Evolutionary conservation across 768 basidiomycete genomes (phyloP).

Genomic region (Naematelia aurantialba): DNA sequence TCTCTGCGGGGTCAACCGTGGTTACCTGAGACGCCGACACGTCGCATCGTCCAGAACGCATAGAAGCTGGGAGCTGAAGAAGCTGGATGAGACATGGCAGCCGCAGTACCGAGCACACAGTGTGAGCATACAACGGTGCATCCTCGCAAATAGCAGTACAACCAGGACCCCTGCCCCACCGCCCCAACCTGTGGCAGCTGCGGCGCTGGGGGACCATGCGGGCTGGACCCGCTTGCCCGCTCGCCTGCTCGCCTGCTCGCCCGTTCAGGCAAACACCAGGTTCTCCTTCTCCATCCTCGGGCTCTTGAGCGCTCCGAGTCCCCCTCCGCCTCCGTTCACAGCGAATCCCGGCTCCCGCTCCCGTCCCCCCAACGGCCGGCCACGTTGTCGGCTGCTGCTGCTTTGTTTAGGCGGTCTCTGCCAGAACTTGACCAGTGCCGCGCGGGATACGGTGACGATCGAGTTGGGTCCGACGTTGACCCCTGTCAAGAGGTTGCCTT

Average conservation of each 20-base stretch:
- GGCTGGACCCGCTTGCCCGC: no score
- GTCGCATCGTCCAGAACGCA: no score
- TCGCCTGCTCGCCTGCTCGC: not conserved
- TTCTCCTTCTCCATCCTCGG: conserved; percentile 7
- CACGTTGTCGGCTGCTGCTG: not conserved
- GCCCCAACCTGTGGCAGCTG: no score
- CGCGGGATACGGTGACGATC: conserved; percentile 72
- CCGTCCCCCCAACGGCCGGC: conserved; percentile 1
- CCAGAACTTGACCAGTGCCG: conserved; percentile 78
- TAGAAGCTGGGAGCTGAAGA: no score
- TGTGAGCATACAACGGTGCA: no score
- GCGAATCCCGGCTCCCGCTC: not conserved
- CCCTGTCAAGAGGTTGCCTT: conserved; percentile 70
- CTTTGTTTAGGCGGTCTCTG: conserved; percentile 34
- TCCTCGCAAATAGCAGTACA: no score
- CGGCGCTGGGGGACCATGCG: no score
- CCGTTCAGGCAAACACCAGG: not conserved
- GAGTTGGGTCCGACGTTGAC: conserved; percentile 74
- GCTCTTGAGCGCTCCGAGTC: conserved; percentile 1
- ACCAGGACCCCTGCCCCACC: no score
- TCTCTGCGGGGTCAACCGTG: no score
- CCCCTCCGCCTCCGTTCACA: not conserved
- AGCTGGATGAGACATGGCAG: no score
- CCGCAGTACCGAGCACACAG: no score
- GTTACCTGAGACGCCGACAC: no score